Percentiles rank a stretch among this genome's conserved stretches.
Evolutionary conservation across 169 alveolate species (phyloP).

Genomic region (Plasmodium yoelii): DNA sequence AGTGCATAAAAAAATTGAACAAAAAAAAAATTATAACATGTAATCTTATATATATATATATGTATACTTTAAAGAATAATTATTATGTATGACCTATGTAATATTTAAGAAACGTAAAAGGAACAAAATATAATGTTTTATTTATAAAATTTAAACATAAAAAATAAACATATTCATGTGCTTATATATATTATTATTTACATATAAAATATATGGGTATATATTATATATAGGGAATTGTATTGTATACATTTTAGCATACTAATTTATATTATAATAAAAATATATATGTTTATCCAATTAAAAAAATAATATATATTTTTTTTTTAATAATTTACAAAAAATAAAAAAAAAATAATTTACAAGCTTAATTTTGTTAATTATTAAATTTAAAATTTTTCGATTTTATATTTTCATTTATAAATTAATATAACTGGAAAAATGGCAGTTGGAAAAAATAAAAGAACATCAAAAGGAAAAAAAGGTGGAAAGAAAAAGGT

Average conservation of each 20-base stretch:
- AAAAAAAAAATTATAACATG: not conserved
- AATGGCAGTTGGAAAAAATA: constrained; percentile 98
- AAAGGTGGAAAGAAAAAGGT: constrained; percentile 98
- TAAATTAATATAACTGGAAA: constrained; percentile 24
- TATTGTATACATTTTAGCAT: not conserved
- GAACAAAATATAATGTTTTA: not conserved
- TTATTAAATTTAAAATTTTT: too few relatives aligned
- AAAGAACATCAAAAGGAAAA: constrained; percentile 96
- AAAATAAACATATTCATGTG: not conserved
- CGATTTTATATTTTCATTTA: too few relatives aligned
- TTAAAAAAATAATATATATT: too few relatives aligned
- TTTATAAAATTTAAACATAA: not conserved
- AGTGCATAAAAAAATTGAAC: not conserved
- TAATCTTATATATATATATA: not conserved
- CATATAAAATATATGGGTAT: not conserved
- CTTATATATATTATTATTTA: not conserved
- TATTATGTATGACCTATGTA: too few relatives aligned
- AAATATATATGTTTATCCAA: not conserved
- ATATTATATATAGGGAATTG: not conserved
- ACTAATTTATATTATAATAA: not conserved
- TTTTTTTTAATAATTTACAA: too few relatives aligned
- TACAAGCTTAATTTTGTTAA: too few relatives aligned
- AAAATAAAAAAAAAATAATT: too few relatives aligned
- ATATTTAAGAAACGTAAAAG: not conserved
- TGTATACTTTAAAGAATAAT: not conserved